Evolutionary conservation across 192 early-diverging fungal species (phyloP).

Genomic region (Endogone sp.): DNA sequence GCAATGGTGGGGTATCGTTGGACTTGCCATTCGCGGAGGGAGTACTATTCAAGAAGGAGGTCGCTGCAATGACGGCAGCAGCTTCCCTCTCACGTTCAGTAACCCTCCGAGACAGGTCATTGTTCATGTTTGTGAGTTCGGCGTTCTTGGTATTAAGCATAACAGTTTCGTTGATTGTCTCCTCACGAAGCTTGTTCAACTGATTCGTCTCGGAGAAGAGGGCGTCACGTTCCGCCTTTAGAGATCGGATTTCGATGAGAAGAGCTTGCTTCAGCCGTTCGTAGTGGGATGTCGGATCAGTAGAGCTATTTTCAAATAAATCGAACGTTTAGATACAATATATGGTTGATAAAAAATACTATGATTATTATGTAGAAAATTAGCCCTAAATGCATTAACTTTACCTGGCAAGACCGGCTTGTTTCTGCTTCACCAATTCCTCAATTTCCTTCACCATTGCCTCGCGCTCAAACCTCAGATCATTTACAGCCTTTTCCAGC

Average conservation of each 20-base stretch:
- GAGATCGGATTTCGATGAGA: slow-evolving; percentile 37
- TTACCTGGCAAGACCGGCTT: slow-evolving; percentile 36
- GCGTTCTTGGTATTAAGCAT: slow-evolving; percentile 49
- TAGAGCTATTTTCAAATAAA: slow-evolving; percentile 4
- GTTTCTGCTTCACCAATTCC: slow-evolving; percentile 23
- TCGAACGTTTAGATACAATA: background rate
- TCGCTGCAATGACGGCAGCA: slow-evolving; percentile 31
- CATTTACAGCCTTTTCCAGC: slow-evolving; percentile 1
- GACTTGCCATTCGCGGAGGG: slow-evolving; percentile 1
- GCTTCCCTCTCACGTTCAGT: slow-evolving; percentile 34
- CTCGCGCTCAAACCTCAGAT: slow-evolving; percentile 20
- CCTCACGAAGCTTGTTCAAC: slow-evolving; percentile 40
- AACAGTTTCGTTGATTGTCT: slow-evolving; percentile 46
- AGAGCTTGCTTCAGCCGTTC: slow-evolving; percentile 42
- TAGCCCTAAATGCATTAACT: background rate
- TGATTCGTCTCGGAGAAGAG: slow-evolving; percentile 39
- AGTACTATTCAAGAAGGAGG: slow-evolving; percentile 20
- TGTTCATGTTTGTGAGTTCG: slow-evolving; percentile 49
- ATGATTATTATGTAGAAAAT: background rate
- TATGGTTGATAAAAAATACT: background rate
- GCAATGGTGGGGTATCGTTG: background rate
- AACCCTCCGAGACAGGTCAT: slow-evolving; percentile 42
- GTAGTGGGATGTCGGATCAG: slow-evolving; percentile 18
- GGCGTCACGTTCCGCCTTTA: slow-evolving; percentile 40
- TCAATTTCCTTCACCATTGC: slow-evolving; percentile 30